phyloP scores from a whole-genome alignment of 441 rosid species.

The Pelargonium hybrid region DNA sequence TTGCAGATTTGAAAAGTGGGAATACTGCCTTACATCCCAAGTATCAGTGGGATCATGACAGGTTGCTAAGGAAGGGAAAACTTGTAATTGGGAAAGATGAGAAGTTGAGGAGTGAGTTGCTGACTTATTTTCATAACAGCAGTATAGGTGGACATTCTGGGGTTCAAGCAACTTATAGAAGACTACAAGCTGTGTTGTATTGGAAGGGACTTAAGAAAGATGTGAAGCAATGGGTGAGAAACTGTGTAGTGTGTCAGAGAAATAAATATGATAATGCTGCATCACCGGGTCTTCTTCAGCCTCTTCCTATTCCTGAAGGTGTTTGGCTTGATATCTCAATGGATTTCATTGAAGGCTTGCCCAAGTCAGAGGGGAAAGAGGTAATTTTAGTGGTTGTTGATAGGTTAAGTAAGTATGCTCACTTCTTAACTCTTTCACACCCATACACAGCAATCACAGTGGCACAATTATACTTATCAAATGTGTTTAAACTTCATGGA shows the following conservation, averaged over 20 bases:
- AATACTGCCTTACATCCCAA: too few relatives aligned
- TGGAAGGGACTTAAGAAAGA: neutral
- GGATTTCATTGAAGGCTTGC: slow-evolving; percentile 7
- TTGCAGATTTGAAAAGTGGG: too few relatives aligned
- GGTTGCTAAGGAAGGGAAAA: too few relatives aligned
- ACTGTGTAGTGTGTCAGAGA: neutral
- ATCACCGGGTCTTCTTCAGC: neutral
- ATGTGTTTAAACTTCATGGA: neutral
- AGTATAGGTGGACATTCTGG: neutral
- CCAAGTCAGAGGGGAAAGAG: neutral
- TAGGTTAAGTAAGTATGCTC: neutral
- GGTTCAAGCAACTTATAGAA: neutral
- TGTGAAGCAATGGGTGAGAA: neutral
- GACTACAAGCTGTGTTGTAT: neutral
- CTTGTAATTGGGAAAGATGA: too few relatives aligned
- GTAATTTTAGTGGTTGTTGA: slow-evolving; percentile 15
- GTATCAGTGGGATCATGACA: too few relatives aligned
- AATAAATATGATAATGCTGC: neutral
- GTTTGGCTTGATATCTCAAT: slow-evolving; percentile 1
- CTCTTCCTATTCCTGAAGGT: neutral
- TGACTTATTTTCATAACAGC: neutral
- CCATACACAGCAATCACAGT: neutral
- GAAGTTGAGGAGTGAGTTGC: too few relatives aligned
- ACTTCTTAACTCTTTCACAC: neutral
- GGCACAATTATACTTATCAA: neutral